Base-by-base conservation (phyloP, 495 filamentous ascomycete species). In the Hypoxylon cercidicola region DNA sequence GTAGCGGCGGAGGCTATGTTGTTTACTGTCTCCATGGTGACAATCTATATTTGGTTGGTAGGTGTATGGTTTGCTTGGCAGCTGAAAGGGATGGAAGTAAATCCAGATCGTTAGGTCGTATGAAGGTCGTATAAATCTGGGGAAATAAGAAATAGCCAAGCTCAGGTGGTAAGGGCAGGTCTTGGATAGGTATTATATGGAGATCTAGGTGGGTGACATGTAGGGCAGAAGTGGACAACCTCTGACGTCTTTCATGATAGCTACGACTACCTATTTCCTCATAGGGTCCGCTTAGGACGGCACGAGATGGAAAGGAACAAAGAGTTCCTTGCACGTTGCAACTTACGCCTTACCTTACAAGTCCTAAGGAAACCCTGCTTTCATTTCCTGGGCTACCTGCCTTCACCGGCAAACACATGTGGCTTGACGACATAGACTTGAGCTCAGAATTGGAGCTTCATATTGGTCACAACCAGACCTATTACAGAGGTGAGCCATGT, bases 1-100 rank as follows among this genome's bases (percentile, higher is more conserved):
- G 77, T 77, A 21, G 82, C 84, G 3, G 79, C 69, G 16, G 45
- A 64, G 1, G 79, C 76, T 39, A 82, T 59, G 55, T 78, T 82
- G 73, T 66, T 86, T 63, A 87, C 73, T 30, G 81, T 83, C 51
- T 88, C 84, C 83, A 88, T 86, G 34, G 6, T 72, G 69, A 18
- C 20, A 19, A 15, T 1, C 12, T 55, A 55, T 54, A 20, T 6
- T 9, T 4, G 43, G n/a, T n/a, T 60, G 18, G 41, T 53, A 46
- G 8, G 16, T 39, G 1, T 41, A 47, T 58, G 23, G 11, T 41
- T 41, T 63, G 19, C 49, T 66, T 56, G 56, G 56, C 45, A 58
- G 32, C n/a, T 25, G 15, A 12, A 20, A 45, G 20, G 28, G n/a
- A 12, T 10, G 5, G 20, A 41, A 48, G 40, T 58, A n/a, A 55